phyloP scores from a whole-genome alignment of 202 grass and related monocot species.

The Eragrostis tef region DNA sequence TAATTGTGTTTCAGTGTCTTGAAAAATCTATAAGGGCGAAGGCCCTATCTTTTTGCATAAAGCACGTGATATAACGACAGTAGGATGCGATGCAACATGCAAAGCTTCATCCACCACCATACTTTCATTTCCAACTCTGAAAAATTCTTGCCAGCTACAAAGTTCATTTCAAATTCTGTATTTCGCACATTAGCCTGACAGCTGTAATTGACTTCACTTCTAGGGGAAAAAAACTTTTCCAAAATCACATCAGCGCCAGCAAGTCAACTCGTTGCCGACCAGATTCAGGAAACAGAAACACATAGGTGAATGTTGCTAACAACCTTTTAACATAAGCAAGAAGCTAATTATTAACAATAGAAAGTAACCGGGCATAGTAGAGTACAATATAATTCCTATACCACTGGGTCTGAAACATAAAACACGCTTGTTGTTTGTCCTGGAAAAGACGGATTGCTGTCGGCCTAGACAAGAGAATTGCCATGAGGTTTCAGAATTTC shows the following conservation, averaged over 20 bases:
- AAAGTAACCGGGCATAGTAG: not conserved
- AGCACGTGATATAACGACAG: not conserved
- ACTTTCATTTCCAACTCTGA: not conserved
- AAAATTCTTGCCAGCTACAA: not conserved
- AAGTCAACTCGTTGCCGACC: not conserved
- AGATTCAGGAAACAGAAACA: not conserved
- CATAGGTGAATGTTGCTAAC: not conserved
- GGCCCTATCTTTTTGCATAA: not conserved
- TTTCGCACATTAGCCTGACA: not conserved
- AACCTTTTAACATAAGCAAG: not conserved
- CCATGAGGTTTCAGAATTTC: constrained; percentile 23
- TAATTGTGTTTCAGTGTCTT: not conserved
- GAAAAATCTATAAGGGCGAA: not conserved
- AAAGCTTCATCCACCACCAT: not conserved
- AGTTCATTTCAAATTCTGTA: not conserved
- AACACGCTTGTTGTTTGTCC: not conserved
- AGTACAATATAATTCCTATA: not conserved
- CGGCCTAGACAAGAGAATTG: not conserved
- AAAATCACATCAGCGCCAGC: not conserved
- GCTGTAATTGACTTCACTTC: not conserved
- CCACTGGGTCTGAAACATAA: not conserved
- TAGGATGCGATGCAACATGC: constrained; percentile 5
- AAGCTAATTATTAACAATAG: not conserved
- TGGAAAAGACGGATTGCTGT: not conserved
- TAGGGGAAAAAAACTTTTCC: not conserved